phyloP scores from a whole-genome alignment of 768 basidiomycete genomes.

The Omphalotus guepiniiformis region DNA sequence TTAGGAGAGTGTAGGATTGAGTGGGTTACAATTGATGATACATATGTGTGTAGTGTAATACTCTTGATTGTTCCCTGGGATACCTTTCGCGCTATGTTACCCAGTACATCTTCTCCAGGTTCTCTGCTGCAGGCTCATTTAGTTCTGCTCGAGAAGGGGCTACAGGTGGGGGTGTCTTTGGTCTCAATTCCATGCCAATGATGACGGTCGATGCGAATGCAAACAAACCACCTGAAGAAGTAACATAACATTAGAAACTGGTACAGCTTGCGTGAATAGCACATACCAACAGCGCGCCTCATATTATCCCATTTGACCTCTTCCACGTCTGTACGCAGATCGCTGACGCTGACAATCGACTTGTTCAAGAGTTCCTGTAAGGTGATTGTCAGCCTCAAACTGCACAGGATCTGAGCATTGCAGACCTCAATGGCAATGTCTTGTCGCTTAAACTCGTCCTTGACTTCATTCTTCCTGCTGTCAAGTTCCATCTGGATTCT shows the following conservation, averaged over 20 bases:
- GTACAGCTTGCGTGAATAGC: neutral
- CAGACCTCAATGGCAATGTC: slow-evolving; percentile 82
- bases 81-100: slow-evolving; percentile 26
- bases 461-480: slow-evolving; percentile 87
- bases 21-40: slow-evolving; percentile 8
- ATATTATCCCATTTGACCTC: slow-evolving; percentile 89
- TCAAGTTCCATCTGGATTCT: slow-evolving; percentile 98
- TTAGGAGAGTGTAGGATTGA: neutral
- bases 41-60: neutral
- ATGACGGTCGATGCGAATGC: slow-evolving; percentile 70
- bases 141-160: slow-evolving; percentile 15
- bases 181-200: slow-evolving; percentile 63
- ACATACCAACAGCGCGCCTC: slow-evolving; percentile 74
- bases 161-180: slow-evolving; percentile 31
- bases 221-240: slow-evolving; percentile 49
- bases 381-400: too few relatives aligned
- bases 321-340: slow-evolving; percentile 76
- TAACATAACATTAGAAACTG: neutral
- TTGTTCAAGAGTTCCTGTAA: slow-evolving; percentile 71
- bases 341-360: slow-evolving; percentile 67
- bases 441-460: slow-evolving; percentile 75
- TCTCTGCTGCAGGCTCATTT: slow-evolving; percentile 25
- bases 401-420: too few relatives aligned
- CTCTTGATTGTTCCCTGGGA: slow-evolving; percentile 12
- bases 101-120: slow-evolving; percentile 28